Percentiles rank a stretch among this genome's conserved stretches.
phyloP scores from a whole-genome alignment of 192 early-diverging fungal species.

The Coemansia sp. region DNA sequence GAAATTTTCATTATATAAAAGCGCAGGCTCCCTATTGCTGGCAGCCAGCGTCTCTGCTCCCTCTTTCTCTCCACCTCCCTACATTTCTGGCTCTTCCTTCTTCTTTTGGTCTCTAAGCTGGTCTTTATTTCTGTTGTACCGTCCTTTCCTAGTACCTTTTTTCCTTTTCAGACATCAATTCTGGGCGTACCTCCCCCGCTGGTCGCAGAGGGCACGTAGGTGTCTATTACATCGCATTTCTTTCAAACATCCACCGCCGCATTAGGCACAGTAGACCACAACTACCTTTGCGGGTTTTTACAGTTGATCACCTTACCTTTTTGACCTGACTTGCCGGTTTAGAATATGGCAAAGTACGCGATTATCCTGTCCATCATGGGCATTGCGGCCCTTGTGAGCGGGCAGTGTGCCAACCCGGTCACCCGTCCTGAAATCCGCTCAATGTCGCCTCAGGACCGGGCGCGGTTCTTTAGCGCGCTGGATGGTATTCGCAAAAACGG shows the following conservation, averaged over 20 bases:
- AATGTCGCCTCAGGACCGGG: constrained; percentile 46
- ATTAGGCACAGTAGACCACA: background rate
- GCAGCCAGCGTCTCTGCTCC: constrained; percentile 1
- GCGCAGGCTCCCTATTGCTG: constrained; percentile 2
- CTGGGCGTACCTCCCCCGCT: constrained; percentile 16
- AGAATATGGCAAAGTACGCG: constrained; percentile 29
- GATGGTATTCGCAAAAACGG: constrained; percentile 37
- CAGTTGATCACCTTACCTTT: background rate
- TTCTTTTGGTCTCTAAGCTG: constrained; percentile 21
- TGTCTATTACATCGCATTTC: constrained; percentile 1
- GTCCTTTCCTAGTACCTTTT: background rate
- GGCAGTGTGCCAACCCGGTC: constrained; percentile 37
- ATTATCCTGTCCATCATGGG: constrained; percentile 24
- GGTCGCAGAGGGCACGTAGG: constrained; percentile 28
- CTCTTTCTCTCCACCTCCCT: constrained; percentile 9
- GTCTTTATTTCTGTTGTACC: constrained; percentile 13
- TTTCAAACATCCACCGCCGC: background rate
- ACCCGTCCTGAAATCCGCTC: constrained; percentile 51
- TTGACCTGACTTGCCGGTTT: background rate
- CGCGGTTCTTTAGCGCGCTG: constrained; percentile 40
- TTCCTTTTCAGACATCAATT: background rate
- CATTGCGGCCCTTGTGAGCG: constrained; percentile 22
- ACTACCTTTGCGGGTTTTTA: background rate
- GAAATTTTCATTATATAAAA: constrained; percentile 1
- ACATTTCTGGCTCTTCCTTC: constrained; percentile 7